phyloP scores from a whole-genome alignment of 352 stramenopile species.

The Phytopythium chamaehyphon region DNA sequence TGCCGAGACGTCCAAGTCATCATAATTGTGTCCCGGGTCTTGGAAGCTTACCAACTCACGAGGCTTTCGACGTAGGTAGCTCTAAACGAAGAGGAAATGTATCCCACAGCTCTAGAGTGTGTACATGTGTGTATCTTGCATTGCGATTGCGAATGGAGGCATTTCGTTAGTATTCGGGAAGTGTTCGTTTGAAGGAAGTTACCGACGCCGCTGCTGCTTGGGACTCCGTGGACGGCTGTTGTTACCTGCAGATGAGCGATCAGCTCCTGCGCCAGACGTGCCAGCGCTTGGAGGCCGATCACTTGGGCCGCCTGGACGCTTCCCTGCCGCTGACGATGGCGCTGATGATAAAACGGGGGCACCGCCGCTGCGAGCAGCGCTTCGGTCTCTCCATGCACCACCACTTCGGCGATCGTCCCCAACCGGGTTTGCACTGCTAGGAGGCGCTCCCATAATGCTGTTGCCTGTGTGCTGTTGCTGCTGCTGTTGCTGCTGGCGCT shows the following conservation, averaged over 20 bases:
- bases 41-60: too few species aligned
- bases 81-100: too few species aligned
- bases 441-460: conserved; percentile 4
- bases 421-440: background rate
- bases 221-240: conserved; percentile 25
- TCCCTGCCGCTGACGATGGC: conserved; percentile 19
- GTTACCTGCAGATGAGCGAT: background rate
- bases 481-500: conserved; percentile 19
- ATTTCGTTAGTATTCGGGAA: too few species aligned
- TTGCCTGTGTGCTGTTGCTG: conserved; percentile 2
- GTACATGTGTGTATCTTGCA: background rate
- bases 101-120: background rate
- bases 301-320: conserved; percentile 18
- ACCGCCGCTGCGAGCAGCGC: conserved; percentile 16
- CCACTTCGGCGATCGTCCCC: background rate
- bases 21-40: background rate
- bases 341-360: conserved; percentile 10
- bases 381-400: conserved; percentile 43
- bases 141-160: background rate
- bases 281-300: conserved; percentile 26
- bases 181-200: conserved; percentile 6
- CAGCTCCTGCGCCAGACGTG: conserved; percentile 6
- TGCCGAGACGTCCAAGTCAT: conserved; percentile 27
- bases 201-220: conserved; percentile 32
- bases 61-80: too few species aligned